These are phyloP conservation scores for Cyberlindnera lachancei DNA, from an alignment of 805 yeast species.

Conservation along the genomic window DNA sequence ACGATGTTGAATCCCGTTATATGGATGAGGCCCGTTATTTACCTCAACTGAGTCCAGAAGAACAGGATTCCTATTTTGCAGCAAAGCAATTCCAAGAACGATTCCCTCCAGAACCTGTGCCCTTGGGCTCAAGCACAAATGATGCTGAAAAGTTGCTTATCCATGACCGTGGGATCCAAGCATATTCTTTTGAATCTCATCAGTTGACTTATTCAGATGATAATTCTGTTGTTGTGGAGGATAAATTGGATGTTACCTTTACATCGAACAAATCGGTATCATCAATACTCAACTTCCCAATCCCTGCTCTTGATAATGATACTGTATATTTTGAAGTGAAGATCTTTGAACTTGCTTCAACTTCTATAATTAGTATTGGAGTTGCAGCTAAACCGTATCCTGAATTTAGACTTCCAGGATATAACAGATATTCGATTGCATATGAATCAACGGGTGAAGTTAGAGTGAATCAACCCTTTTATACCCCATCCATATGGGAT, in stretches of 20 bases:
- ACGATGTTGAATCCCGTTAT: slow-evolving; percentile 59
- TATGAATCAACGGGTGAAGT: slow-evolving; percentile 83
- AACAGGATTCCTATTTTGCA: slow-evolving; percentile 31
- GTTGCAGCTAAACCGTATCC: slow-evolving; percentile 87
- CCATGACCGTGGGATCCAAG: slow-evolving; percentile 77
- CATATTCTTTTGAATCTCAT: slow-evolving; percentile 32
- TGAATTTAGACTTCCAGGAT: slow-evolving; percentile 86
- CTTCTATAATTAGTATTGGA: slow-evolving; percentile 61
- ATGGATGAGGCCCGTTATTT: slow-evolving; percentile 45
- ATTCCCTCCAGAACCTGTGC: slow-evolving; percentile 38
- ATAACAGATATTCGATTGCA: slow-evolving; percentile 77
- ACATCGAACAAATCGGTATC: slow-evolving; percentile 11
- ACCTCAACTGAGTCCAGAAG: slow-evolving; percentile 34
- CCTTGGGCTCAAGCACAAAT: slow-evolving; percentile 36
- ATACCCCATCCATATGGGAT: slow-evolving; percentile 45
- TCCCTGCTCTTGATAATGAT: slow-evolving; percentile 36
- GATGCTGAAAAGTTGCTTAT: slow-evolving; percentile 76
- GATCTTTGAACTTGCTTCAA: slow-evolving; percentile 58
- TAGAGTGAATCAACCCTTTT: slow-evolving; percentile 51
- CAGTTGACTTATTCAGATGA: slow-evolving; percentile 29
- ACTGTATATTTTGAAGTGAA: slow-evolving; percentile 36
- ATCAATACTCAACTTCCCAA: slow-evolving; percentile 29
- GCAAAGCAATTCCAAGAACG: slow-evolving; percentile 30
- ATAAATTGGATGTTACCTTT: slow-evolving; percentile 47
- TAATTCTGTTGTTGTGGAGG: slow-evolving; percentile 42